A percentile compares a stretch with the other conserved stretches of the same genome.
Evolutionary conservation across 805 yeast species (phyloP).

Genomic region (Metschnikowia continentalis): DNA sequence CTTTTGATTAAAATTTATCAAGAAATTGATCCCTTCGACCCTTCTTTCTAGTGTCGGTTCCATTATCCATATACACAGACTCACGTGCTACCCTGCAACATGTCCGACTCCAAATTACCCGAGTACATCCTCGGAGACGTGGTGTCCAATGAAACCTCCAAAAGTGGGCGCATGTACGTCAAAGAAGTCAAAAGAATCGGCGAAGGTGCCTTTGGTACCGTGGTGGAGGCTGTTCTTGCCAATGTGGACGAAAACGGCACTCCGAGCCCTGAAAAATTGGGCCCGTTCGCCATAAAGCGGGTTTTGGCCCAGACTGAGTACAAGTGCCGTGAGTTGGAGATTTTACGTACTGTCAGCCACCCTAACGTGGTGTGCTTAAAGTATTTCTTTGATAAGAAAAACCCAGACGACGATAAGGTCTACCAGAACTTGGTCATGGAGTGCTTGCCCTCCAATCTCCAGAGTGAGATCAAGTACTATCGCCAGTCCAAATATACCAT

Average conservation of each 20-base stretch:
- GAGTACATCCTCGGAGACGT: constrained; percentile 44
- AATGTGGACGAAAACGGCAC: constrained; percentile 25
- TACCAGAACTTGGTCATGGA: constrained; percentile 86
- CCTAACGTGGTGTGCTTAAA: constrained; percentile 73
- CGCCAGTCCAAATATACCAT: constrained; percentile 56
- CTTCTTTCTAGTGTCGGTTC: no score
- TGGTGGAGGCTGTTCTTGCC: constrained; percentile 62
- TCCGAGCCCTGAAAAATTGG: constrained; percentile 46
- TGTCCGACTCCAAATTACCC: constrained; percentile 12
- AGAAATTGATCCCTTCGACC: no score
- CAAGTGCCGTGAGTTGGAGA: constrained; percentile 76
- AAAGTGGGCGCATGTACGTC: constrained; percentile 58
- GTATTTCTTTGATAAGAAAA: constrained; percentile 66
- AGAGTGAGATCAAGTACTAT: constrained; percentile 68
- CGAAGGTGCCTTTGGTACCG: constrained; percentile 85
- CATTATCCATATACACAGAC: no score
- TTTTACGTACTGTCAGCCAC: constrained; percentile 68
- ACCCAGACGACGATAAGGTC: constrained; percentile 57
- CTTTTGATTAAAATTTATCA: no score
- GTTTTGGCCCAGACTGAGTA: constrained; percentile 88
- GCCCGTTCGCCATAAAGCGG: constrained; percentile 80
- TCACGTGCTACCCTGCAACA: not conserved
- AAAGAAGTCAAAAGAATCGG: constrained; percentile 73
- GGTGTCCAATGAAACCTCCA: constrained; percentile 53
- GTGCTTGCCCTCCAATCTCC: constrained; percentile 77